Conservation (phyloP, 1,139 yeast species). For the Keqinozyma sinolaborantium region DNA sequence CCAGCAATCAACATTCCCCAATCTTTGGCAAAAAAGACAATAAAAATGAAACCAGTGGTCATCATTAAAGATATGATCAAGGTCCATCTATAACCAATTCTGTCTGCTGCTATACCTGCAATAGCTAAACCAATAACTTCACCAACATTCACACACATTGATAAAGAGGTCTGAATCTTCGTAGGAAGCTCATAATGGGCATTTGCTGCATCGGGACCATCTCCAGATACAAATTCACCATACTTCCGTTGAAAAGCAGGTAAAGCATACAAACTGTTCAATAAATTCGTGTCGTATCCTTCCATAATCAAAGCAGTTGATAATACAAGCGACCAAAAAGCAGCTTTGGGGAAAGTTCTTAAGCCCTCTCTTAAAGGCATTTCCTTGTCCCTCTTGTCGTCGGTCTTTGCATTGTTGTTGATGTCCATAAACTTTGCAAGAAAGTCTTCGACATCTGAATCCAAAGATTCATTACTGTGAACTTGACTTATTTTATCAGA, state of each 20-base stretch:
- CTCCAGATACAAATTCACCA: constrained; percentile 19
- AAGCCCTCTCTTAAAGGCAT: constrained; percentile 43
- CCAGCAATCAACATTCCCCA: constrained; percentile 39
- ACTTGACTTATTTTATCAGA: constrained; percentile 11
- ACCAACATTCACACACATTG: constrained; percentile 44
- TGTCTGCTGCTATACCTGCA: constrained; percentile 44
- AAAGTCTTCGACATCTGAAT: constrained; percentile 27
- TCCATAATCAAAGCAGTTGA: constrained; percentile 41
- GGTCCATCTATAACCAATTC: constrained; percentile 43
- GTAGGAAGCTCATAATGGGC: constrained; percentile 39
- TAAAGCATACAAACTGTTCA: constrained; percentile 34
- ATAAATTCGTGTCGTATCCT: constrained; percentile 40
- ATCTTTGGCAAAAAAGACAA: constrained; percentile 46
- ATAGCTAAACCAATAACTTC: constrained; percentile 42
- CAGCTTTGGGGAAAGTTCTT: constrained; percentile 39
- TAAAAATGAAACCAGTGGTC: constrained; percentile 40
- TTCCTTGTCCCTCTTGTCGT: constrained; percentile 35
- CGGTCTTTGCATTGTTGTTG: constrained; percentile 36
- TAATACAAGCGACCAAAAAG: constrained; percentile 37
- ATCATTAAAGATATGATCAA: constrained; percentile 32
- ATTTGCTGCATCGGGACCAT: constrained; percentile 14
- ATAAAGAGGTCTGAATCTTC: constrained; percentile 45
- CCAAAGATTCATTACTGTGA: constrained; percentile 7
- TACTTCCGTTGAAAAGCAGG: constrained; percentile 33
- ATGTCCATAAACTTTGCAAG: constrained; percentile 41